Base-by-base conservation (phyloP, 2,329 filamentous ascomycete genomes). In the Apiospora marii region DNA sequence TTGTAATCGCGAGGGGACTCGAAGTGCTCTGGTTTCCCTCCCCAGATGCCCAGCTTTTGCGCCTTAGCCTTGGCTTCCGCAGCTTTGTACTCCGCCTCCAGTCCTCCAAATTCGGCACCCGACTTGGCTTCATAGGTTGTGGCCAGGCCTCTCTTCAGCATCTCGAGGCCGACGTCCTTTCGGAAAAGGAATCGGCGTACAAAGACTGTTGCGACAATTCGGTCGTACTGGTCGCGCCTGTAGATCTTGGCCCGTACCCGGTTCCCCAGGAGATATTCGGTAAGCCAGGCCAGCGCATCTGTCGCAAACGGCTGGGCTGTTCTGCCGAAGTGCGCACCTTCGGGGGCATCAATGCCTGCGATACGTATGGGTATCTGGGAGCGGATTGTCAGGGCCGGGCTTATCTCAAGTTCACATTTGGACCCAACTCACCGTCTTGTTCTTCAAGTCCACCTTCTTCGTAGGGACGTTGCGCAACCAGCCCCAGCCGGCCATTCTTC, bases 1-100 rank as follows among this genome's bases (percentile, higher is more conserved):
- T 99, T 99, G 83, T 94, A 99, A 73, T 94, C 92, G 77, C 95
- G 90, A 12, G 96, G 96, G 81, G 92, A 97, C 85, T 98, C 95
- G 80, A 92, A 92, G 73, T 87, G 83, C 75, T 86, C 87, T 79
- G 84, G 84, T 73, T 89, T 89, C 44, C 88, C 87, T 68, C 88
- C 87, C 96, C 96, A 98, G 85, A 98, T 90, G 0, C 94, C 94
- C 76, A 85, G 85, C 74, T 89, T 89, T 79, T 87, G 88, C 74
- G 80, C 84, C 84, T 91, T 94, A 4, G 94, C 93, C 81, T 85
- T 85, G 67, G 85, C 87, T 83, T 95, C 92, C 7, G 91, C 91
- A 73, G 85, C 87, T 75, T 90, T 87, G 80, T 96, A 96, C 73
- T 87, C 82, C 68, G 85, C 84, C 77, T 91, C 89, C 72, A 89